Evolutionary conservation across 106 monocot species (phyloP).

Genomic region (Allium cepa): DNA sequence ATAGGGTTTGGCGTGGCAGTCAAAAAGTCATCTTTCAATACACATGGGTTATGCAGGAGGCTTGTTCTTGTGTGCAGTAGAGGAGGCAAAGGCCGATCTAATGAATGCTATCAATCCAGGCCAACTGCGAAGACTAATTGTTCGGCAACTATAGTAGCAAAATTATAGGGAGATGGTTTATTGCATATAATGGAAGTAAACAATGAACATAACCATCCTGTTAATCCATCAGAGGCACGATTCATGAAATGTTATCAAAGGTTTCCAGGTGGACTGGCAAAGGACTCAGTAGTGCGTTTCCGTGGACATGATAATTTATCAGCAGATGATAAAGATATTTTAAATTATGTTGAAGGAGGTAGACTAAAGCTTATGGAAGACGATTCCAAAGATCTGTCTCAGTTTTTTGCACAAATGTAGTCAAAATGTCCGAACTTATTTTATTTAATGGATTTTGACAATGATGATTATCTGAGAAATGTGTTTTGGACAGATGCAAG

Average conservation of each 20-base stretch:
- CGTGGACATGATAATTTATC: constrained; percentile 18
- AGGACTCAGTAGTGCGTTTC: constrained; percentile 24
- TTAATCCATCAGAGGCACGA: constrained; percentile 25
- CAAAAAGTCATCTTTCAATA: constrained; percentile 45
- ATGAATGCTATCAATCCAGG: constrained; percentile 42
- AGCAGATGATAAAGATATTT: constrained; percentile 18
- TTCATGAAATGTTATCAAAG: constrained; percentile 37
- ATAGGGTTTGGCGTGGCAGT: constrained; percentile 45
- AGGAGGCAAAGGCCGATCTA: constrained; percentile 38
- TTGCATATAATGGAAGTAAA: constrained; percentile 42
- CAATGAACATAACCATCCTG: constrained; percentile 44
- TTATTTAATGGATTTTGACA: constrained; percentile 39
- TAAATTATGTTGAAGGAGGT: constrained; percentile 28
- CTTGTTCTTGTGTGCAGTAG: constrained; percentile 41
- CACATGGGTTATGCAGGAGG: constrained; percentile 27
- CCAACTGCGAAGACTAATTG: constrained; percentile 53
- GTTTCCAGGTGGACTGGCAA: constrained; percentile 19
- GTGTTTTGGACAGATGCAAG: constrained; percentile 55
- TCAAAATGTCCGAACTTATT: constrained; percentile 39
- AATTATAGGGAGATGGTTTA: constrained; percentile 41
- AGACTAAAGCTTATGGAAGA: constrained; percentile 27
- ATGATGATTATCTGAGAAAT: constrained; percentile 43
- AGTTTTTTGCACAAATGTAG: constrained; percentile 41
- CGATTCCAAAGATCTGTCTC: constrained; percentile 25
- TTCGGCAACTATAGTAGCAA: constrained; percentile 28